Percentiles rank a stretch among this genome's conserved stretches.
phyloP scores from a whole-genome alignment of 2,329 filamentous ascomycete species.

The Claviceps humidiphila region DNA sequence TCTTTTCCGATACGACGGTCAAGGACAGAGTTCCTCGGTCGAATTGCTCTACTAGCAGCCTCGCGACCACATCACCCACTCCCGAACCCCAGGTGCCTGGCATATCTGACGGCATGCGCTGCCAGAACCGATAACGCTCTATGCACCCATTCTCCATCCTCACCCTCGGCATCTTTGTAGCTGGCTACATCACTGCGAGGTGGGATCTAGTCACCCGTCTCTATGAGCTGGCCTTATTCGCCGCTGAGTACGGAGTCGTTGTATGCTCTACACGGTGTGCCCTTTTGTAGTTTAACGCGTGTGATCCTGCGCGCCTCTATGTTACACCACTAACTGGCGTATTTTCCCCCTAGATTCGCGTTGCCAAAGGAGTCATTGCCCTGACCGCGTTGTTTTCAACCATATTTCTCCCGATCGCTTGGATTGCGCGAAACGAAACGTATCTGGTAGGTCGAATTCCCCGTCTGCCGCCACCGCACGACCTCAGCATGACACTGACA shows the following conservation, averaged over 20 bases:
- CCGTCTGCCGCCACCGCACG: background rate
- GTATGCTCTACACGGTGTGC: slow-evolving; percentile 30
- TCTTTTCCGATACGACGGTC: background rate
- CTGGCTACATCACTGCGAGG: slow-evolving; percentile 97
- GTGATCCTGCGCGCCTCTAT: background rate
- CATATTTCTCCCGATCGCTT: slow-evolving; percentile 71
- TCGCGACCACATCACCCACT: slow-evolving; percentile 1
- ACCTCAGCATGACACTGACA: background rate
- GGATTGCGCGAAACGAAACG: slow-evolving; percentile 69
- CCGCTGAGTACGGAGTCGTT: slow-evolving; percentile 96
- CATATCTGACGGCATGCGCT: slow-evolving; percentile 27
- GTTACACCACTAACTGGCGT: background rate
- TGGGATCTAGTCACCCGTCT: slow-evolving; percentile 96
- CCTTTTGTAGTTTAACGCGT: background rate
- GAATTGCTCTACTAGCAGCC: background rate
- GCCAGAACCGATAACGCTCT: slow-evolving; percentile 33
- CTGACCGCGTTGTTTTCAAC: slow-evolving; percentile 76
- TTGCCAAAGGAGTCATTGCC: slow-evolving; percentile 70
- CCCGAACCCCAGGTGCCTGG: background rate
- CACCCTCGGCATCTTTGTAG: slow-evolving; percentile 96
- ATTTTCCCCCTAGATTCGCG: slow-evolving; percentile 49
- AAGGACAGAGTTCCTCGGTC: background rate
- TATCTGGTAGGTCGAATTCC: slow-evolving; percentile 48
- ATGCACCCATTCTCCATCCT: slow-evolving; percentile 98
- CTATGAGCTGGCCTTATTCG: slow-evolving; percentile 94